phyloP scores from a whole-genome alignment of 306 rosid genomes.

The Cicer yamashitae region DNA sequence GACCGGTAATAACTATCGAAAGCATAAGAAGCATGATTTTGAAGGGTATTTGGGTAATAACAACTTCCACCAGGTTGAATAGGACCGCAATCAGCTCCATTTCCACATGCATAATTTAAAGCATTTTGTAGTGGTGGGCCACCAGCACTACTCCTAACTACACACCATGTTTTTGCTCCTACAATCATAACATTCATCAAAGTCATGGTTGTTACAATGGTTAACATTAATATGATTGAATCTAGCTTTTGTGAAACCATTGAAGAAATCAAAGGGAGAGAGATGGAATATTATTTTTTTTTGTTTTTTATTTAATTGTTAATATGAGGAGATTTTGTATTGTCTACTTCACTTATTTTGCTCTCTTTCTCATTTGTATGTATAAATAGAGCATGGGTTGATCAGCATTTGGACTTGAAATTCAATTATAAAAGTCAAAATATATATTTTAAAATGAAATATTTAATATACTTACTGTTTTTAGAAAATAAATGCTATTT shows the following conservation, averaged over 20 bases:
- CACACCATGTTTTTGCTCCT: constrained; percentile 63
- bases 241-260: background rate
- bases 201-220: background rate
- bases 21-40: constrained; percentile 80
- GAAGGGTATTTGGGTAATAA: constrained; percentile 65
- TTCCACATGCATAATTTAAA: constrained; percentile 67
- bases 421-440: background rate
- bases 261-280: background rate
- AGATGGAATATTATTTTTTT: too few species aligned
- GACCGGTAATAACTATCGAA: constrained; percentile 68
- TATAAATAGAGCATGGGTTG: background rate
- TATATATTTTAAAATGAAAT: background rate
- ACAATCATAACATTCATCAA: background rate
- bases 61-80: constrained; percentile 59
- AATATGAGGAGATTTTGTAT: too few species aligned
- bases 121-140: constrained; percentile 57
- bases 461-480: background rate
- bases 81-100: constrained; percentile 69
- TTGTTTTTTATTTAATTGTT: too few species aligned
- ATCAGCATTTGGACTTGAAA: background rate
- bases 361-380: background rate
- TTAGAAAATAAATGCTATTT: too few species aligned
- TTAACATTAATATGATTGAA: background rate
- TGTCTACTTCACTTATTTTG: background rate
- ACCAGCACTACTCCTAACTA: constrained; percentile 61